These are phyloP conservation scores for Podospora tetraspora DNA, from an alignment of 495 filamentous ascomycete species.

Conservation along the genomic window DNA sequence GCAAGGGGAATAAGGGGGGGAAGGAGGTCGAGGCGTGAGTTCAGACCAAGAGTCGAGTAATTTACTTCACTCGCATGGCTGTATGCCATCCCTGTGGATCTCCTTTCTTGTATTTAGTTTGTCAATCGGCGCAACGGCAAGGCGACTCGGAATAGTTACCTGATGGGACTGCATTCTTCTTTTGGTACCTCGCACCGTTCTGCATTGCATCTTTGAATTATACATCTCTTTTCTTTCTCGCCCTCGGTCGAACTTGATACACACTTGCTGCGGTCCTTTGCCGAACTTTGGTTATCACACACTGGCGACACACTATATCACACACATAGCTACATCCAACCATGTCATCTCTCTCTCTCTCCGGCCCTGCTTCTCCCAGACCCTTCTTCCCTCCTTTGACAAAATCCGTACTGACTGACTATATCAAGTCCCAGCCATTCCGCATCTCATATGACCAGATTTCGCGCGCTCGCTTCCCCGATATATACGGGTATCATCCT, in stretches of 20 bases:
- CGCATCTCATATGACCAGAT: neutral
- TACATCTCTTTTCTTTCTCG: neutral
- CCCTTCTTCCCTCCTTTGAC: neutral
- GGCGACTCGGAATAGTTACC: neutral
- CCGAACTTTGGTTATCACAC: neutral
- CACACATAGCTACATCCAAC: neutral
- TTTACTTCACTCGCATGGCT: neutral
- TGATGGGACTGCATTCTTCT: neutral
- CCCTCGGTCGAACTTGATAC: neutral
- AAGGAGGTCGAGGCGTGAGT: conserved; percentile 18
- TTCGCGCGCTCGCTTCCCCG: neutral
- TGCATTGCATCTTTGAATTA: neutral
- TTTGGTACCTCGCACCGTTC: neutral
- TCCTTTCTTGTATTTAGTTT: neutral
- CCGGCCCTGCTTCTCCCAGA: neutral
- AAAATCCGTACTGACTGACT: neutral
- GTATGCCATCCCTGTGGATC: neutral
- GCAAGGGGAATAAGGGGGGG: conserved; percentile 28
- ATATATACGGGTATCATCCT: conserved; percentile 3
- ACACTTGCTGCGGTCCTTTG: neutral
- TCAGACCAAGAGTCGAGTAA: neutral
- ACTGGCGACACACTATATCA: neutral
- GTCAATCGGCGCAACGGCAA: neutral
- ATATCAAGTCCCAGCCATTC: neutral
- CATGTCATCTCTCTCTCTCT: neutral